These are phyloP conservation scores for Scheffersomyces amazonensis DNA, from an alignment of 805 yeast genomes.

Conservation along the genomic window DNA sequence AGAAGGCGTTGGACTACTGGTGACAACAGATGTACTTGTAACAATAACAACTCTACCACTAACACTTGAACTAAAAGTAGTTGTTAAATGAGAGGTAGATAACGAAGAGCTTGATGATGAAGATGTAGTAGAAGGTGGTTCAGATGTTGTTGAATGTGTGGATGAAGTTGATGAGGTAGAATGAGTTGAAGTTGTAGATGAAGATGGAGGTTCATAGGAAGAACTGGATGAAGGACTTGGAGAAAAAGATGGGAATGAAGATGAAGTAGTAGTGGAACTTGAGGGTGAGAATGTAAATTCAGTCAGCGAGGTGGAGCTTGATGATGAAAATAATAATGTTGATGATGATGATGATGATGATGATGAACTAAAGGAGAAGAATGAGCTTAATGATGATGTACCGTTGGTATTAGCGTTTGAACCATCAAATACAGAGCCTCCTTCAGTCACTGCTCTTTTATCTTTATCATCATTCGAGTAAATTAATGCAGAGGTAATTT, in stretches of 20 bases:
- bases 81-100: slow-evolving; percentile 4
- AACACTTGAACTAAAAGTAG: slow-evolving; percentile 31
- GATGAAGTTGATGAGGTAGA: slow-evolving; percentile 4
- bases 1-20: slow-evolving; percentile 21
- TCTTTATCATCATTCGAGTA: too few relatives aligned
- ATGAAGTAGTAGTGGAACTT: background rate
- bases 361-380: background rate
- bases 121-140: slow-evolving; percentile 2
- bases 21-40: slow-evolving; percentile 34
- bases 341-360: background rate
- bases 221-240: background rate
- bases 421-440: too few relatives aligned
- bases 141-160: slow-evolving; percentile 2
- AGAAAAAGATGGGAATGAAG: background rate
- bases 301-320: background rate
- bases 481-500: too few relatives aligned
- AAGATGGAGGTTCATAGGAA: background rate
- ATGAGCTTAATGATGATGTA: background rate
- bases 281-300: background rate
- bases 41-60: slow-evolving; percentile 38
- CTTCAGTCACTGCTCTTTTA: too few relatives aligned
- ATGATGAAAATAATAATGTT: background rate
- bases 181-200: slow-evolving; percentile 1
- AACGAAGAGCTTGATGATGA: slow-evolving; percentile 5
- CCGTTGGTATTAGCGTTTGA: too few relatives aligned